Evolutionary conservation across 2,329 filamentous ascomycete species (phyloP).

Genomic region (Fusarium neocosmosporiellum): DNA sequence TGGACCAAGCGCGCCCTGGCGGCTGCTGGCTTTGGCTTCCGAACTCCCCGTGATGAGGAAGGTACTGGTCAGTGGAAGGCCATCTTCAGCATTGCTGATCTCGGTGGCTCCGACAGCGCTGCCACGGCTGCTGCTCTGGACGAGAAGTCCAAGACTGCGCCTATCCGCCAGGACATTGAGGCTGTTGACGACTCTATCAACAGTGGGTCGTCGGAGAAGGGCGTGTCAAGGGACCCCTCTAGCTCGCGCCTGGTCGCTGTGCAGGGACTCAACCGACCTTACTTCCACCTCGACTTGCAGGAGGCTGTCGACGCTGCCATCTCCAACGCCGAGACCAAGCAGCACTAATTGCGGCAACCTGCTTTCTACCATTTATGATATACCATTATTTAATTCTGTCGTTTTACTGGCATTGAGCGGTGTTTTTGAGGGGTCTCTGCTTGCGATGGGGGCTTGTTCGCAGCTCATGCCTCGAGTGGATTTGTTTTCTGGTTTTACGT

Average conservation of each 20-base stretch:
- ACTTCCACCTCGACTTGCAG: slow-evolving; percentile 64
- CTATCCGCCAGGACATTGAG: slow-evolving; percentile 45
- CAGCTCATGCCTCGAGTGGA: neutral
- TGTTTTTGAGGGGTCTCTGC: slow-evolving; percentile 7
- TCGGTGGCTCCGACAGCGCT: slow-evolving; percentile 78
- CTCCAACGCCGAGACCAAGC: slow-evolving; percentile 48
- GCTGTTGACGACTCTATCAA: slow-evolving; percentile 38
- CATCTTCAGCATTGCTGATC: slow-evolving; percentile 92
- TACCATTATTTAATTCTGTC: slow-evolving; percentile 3
- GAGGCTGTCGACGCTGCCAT: slow-evolving; percentile 60
- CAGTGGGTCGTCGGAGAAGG: slow-evolving; percentile 42
- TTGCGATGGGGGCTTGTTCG: neutral
- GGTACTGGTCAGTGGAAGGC: slow-evolving; percentile 66
- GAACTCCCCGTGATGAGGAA: slow-evolving; percentile 45
- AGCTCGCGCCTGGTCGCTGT: slow-evolving; percentile 51
- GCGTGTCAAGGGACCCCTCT: slow-evolving; percentile 42
- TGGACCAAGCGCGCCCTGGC: slow-evolving; percentile 68
- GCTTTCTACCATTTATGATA: neutral
- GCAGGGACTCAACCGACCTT: slow-evolving; percentile 61
- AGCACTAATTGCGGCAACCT: slow-evolving; percentile 28
- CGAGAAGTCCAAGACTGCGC: slow-evolving; percentile 58
- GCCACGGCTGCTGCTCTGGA: slow-evolving; percentile 66
- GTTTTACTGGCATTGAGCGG: slow-evolving; percentile 5
- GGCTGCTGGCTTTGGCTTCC: slow-evolving; percentile 64
- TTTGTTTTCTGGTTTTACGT: slow-evolving; percentile 3